Conservation (phyloP, 2,329 filamentous ascomycete species). For the Ploettnerulaceae sp. region DNA sequence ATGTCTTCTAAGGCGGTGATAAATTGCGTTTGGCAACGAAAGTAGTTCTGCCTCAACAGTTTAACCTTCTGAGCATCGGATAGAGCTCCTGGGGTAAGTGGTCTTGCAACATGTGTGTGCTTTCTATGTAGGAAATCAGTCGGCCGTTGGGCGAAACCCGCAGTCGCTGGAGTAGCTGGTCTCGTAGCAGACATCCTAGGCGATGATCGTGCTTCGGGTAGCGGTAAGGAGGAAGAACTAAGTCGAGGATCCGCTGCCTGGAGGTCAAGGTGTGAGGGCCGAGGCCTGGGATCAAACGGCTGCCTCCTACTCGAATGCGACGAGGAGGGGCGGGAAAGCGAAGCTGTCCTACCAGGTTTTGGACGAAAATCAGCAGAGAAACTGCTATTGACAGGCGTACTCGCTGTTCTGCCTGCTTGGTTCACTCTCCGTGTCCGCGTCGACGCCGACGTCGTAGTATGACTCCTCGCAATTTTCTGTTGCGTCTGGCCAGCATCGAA, state of each 20-base stretch:
- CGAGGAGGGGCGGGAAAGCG: conserved; percentile 12
- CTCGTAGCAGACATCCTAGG: conserved; percentile 45
- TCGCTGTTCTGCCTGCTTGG: conserved; percentile 38
- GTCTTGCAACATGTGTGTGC: conserved; percentile 58
- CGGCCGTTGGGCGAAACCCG: conserved; percentile 43
- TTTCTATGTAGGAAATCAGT: conserved; percentile 45
- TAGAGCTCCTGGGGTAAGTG: conserved; percentile 56
- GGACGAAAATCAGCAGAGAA: conserved; percentile 26
- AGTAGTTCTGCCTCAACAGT: conserved; percentile 74
- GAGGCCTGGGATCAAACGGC: conserved; percentile 23
- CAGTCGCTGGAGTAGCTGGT: conserved; percentile 54
- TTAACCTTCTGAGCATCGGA: conserved; percentile 63
- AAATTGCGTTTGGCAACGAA: conserved; percentile 75
- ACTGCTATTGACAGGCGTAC: conserved; percentile 34
- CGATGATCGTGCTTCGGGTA: conserved; percentile 57
- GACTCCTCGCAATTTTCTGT: conserved; percentile 60
- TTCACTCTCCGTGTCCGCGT: conserved; percentile 40
- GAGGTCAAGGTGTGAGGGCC: conserved; percentile 31
- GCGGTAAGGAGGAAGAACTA: conserved; percentile 62
- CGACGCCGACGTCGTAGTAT: conserved; percentile 57
- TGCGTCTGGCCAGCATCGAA: conserved; percentile 48
- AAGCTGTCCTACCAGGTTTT: conserved; percentile 22
- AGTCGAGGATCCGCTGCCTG: conserved; percentile 51
- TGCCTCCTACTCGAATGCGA: conserved; percentile 23
- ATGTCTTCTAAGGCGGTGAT: conserved; percentile 76